Base-by-base conservation (phyloP, 306 rosid genomes). In the Medicago ruthenica region DNA sequence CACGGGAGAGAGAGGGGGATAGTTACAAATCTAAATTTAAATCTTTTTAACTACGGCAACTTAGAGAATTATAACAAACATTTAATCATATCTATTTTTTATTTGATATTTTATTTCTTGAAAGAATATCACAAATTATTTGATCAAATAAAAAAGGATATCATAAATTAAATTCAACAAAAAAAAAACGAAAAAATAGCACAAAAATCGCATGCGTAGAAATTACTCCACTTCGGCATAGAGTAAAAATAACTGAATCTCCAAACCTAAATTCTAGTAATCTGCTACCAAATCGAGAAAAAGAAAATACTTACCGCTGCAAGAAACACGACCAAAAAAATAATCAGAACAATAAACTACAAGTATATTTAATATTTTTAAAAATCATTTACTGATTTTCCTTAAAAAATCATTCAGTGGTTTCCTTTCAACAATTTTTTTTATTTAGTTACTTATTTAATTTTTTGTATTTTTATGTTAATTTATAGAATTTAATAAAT, bases 171-270 rank as follows among this genome's bases (percentile, higher is more conserved):
- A 62, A 15, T 36, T 62, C 11, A 60, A 11, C 41, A 27, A 60
- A 31, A 16, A 63, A 9, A 39, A 4, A 16, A 77, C 48, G 14
- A 41, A 53, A 53, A 50, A 2, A 62, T 3, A 61, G 17, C 54
- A 44, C 36, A 76, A 53, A 81, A 61, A 63, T 58, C n/a, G 77
- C 71, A 27, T 22, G 82, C 77, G 73, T n/a, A n/a, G 34, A 69
- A 50, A 50, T 48, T 14, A 80, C 70, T 66, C 65, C 18, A 57
- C 75, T 67, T 60, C 57, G n/a, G n/a, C n/a, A n/a, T n/a, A n/a
- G n/a, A n/a, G n/a, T n/a, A n/a, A n/a, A n/a, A n/a, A n/a, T n/a
- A 58, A 39, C 61, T 41, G 44, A 79, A 64, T 72, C 74, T 57
- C 63, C 6, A 10, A 21, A 57, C 9, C 36, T 54, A 54, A 54